Conservation (phyloP, 768 basidiomycete genomes). For the Lentinula edodes region DNA sequence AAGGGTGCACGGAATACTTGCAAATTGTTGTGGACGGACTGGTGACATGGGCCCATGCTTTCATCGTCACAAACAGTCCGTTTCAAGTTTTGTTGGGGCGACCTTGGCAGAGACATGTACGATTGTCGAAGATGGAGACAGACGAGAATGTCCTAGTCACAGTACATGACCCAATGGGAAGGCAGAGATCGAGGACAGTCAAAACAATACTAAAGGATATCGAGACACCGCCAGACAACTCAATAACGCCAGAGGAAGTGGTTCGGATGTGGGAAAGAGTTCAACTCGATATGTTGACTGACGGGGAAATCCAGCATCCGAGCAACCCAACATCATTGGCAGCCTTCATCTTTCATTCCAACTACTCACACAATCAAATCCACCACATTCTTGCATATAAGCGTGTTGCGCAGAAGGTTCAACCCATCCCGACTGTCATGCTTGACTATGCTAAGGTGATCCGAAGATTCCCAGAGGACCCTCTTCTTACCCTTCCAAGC, state of each 20-base stretch:
- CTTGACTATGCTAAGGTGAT: background rate
- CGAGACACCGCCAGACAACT: no score
- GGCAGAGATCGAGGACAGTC: no score
- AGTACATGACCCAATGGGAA: constrained; percentile 3
- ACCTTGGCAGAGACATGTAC: constrained; percentile 17
- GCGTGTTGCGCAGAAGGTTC: background rate
- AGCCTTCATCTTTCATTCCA: no score
- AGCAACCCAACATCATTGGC: no score
- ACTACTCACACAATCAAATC: no score
- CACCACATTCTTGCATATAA: no score
- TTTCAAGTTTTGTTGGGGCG: background rate
- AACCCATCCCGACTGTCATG: background rate
- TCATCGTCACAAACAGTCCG: constrained; percentile 13
- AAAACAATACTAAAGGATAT: no score
- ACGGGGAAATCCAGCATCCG: no score
- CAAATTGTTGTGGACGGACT: constrained; percentile 12
- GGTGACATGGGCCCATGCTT: constrained; percentile 18
- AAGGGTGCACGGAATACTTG: constrained; percentile 11
- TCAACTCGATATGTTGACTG: no score
- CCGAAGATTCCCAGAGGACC: constrained; percentile 17
- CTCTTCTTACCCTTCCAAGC: constrained; percentile 10
- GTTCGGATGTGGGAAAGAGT: no score
- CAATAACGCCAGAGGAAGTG: no score
- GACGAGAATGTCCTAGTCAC: background rate
- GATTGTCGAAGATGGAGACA: constrained; percentile 8